phyloP scores from a whole-genome alignment of 306 rosid genomes.

The Sphenostylis stenocarpa region DNA sequence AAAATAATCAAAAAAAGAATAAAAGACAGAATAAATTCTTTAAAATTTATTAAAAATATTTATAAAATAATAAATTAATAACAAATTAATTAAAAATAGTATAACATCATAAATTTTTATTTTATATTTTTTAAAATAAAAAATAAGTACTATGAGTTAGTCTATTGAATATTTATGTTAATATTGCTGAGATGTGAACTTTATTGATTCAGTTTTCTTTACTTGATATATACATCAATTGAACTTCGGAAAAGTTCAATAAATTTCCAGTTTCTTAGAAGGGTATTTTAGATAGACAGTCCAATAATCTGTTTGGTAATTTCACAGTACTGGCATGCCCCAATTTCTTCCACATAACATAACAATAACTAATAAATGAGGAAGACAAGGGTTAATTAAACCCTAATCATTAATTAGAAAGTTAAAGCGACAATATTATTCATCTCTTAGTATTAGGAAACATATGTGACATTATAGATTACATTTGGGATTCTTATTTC shows the following conservation, averaged over 20 bases:
- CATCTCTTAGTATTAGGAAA: slow-evolving; percentile 14
- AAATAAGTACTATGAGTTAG: too few relatives aligned
- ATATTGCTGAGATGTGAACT: too few relatives aligned
- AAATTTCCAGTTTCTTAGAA: neutral
- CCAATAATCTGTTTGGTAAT: neutral
- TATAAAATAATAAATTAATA: too few relatives aligned
- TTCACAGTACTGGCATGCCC: neutral
- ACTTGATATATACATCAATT: too few relatives aligned
- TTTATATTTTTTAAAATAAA: too few relatives aligned
- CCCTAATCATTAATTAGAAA: slow-evolving; percentile 3
- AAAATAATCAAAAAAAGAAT: too few relatives aligned
- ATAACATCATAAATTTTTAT: too few relatives aligned
- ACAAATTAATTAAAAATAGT: too few relatives aligned
- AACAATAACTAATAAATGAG: neutral
- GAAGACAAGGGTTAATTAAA: neutral
- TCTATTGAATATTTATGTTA: too few relatives aligned
- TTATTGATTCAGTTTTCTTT: too few relatives aligned
- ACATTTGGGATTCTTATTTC: slow-evolving; percentile 21
- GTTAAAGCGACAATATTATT: slow-evolving; percentile 8
- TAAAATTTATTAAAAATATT: too few relatives aligned
- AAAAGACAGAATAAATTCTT: too few relatives aligned
- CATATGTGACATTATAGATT: neutral
- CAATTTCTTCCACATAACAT: neutral
- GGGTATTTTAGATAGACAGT: neutral
- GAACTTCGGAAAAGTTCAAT: neutral